phyloP scores from a whole-genome alignment of 2,329 filamentous ascomycete genomes.

The Pyricularia pennisetigena region DNA sequence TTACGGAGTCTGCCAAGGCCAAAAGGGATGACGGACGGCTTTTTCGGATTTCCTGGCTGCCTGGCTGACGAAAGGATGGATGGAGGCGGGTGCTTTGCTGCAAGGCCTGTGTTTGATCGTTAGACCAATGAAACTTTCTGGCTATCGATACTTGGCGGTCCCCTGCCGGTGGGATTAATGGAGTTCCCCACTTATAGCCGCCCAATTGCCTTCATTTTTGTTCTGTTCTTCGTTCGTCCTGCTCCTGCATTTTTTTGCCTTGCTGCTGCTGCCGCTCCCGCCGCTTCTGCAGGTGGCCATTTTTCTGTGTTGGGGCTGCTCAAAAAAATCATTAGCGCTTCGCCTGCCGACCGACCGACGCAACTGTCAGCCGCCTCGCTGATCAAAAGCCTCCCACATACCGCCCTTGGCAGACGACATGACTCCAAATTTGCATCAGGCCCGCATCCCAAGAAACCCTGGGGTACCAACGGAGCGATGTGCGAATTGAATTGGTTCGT shows the following conservation, averaged over 20 bases:
- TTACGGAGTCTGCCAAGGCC: neutral
- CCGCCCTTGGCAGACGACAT: neutral
- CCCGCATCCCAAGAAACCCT: neutral
- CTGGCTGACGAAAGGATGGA: neutral
- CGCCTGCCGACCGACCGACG: neutral
- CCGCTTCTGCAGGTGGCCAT: no score
- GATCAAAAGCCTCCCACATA: neutral
- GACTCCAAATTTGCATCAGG: neutral
- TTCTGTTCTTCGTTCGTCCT: neutral
- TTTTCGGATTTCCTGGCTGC: neutral
- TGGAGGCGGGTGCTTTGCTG: neutral
- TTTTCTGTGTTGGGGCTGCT: neutral
- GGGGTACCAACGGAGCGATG: neutral
- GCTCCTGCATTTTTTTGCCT: neutral
- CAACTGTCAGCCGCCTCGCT: neutral
- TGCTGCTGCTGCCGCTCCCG: no score
- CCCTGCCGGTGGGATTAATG: neutral
- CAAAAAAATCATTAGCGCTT: neutral
- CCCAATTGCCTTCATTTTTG: neutral
- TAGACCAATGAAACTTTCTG: neutral
- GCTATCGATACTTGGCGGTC: neutral
- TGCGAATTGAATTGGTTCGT: neutral
- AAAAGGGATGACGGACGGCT: neutral
- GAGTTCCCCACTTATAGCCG: neutral
- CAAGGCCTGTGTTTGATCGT: neutral